A percentile compares a stretch with the other conserved stretches of the same genome.
These are phyloP conservation scores for Teratosphaeria gauchensis DNA, from an alignment of 2,329 filamentous ascomycete genomes.

Conservation along the genomic window DNA sequence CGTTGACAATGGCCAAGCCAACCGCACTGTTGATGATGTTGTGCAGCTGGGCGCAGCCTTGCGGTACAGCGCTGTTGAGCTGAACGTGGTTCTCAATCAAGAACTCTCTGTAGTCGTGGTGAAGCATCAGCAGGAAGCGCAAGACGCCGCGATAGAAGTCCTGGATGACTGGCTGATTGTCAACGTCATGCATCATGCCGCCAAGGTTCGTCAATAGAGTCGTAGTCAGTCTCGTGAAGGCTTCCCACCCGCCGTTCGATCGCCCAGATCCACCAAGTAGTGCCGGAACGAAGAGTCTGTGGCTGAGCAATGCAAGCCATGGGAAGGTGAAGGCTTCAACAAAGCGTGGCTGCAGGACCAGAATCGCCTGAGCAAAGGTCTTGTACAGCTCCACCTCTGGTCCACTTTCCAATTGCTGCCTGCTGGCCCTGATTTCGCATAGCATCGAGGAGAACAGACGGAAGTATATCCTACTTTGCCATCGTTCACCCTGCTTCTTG, in stretches of 20 bases:
- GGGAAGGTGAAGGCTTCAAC: slow-evolving; percentile 76
- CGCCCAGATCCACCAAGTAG: slow-evolving; percentile 48
- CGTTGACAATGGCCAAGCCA: slow-evolving; percentile 54
- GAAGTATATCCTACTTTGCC: slow-evolving; percentile 86
- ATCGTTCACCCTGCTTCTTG: slow-evolving; percentile 65
- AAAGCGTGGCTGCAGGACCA: slow-evolving; percentile 63
- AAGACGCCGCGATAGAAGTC: slow-evolving; percentile 77
- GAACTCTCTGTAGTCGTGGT: slow-evolving; percentile 93
- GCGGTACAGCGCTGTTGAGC: slow-evolving; percentile 71
- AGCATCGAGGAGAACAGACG: slow-evolving; percentile 77
- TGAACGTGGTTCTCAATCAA: slow-evolving; percentile 76
- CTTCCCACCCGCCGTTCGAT: slow-evolving; percentile 54
- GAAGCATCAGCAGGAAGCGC: slow-evolving; percentile 72
- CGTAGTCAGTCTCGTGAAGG: slow-evolving; percentile 55
- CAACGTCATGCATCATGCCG: slow-evolving; percentile 66
- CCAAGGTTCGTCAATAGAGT: slow-evolving; percentile 53
- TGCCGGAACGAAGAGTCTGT: slow-evolving; percentile 73
- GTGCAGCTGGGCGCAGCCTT: slow-evolving; percentile 75
- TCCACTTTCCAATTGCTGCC: slow-evolving; percentile 15
- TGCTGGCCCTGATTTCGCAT: slow-evolving; percentile 50
- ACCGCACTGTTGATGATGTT: slow-evolving; percentile 81
- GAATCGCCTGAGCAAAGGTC: slow-evolving; percentile 60
- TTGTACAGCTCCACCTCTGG: slow-evolving; percentile 54
- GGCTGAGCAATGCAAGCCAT: slow-evolving; percentile 75
- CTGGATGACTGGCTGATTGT: slow-evolving; percentile 59